phyloP scores from a whole-genome alignment of 176 grass and related monocot species.

The Carex scoparia region DNA sequence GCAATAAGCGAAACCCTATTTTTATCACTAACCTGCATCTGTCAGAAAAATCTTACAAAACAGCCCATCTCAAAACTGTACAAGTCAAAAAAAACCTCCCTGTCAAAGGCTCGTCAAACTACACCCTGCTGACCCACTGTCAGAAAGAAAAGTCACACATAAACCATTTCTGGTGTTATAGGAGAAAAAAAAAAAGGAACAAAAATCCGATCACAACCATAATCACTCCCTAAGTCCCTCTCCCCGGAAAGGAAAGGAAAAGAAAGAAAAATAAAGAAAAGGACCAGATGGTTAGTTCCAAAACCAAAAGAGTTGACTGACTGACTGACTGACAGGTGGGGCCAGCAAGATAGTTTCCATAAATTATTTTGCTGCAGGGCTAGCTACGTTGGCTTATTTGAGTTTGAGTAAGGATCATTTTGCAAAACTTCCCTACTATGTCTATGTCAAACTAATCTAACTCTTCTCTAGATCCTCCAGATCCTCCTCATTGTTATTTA shows the following conservation, averaged over 20 bases:
- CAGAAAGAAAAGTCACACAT: constrained; percentile 19
- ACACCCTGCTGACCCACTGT: constrained; percentile 15
- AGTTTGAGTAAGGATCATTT: constrained; percentile 4
- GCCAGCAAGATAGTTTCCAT: constrained; percentile 2
- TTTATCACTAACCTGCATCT: constrained; percentile 9
- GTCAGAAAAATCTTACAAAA: constrained; percentile 28
- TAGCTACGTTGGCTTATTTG: constrained; percentile 15
- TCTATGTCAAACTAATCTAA: constrained; percentile 12
- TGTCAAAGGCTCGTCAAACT: constrained; percentile 17
- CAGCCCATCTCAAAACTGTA: constrained; percentile 17
- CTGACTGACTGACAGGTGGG: not conserved
- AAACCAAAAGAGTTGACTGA: not conserved
- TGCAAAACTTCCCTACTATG: constrained; percentile 9
- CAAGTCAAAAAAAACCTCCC: constrained; percentile 10
- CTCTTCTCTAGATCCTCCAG: constrained; percentile 3
- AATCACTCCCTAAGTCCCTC: not conserved
- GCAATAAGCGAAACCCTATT: not conserved
- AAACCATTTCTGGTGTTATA: constrained; percentile 3
- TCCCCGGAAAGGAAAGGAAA: not conserved
- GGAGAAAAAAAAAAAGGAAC: not conserved
- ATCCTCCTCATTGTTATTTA: not conserved
- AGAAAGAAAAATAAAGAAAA: not conserved
- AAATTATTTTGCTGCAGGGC: constrained; percentile 6
- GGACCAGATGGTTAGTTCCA: not conserved
- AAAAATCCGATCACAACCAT: not conserved